Conservation (phyloP, 805 yeast genomes). For the Suhomyces faveliae region DNA sequence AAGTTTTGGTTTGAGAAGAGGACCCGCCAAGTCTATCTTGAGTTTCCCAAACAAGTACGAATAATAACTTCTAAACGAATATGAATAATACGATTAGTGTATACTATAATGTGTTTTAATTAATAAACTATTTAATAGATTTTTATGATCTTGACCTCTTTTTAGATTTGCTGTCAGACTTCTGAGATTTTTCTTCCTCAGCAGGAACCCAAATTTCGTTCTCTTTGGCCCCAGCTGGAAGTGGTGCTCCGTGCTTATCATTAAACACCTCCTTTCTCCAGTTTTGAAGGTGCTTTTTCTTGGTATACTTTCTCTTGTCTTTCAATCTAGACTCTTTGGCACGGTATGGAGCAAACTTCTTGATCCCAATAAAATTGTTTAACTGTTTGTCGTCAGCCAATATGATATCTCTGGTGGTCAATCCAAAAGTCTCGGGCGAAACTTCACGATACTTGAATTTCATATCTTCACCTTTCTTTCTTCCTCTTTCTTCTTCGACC, state of each 20-base stretch:
- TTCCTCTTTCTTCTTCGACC: conserved; percentile 60
- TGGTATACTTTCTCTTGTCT: conserved; percentile 82
- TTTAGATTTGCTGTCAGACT: conserved; percentile 11
- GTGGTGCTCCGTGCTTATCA: conserved; percentile 49
- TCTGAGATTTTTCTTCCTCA: conserved; percentile 15
- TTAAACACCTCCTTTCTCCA: conserved; percentile 88
- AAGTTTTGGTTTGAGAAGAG: conserved; percentile 25
- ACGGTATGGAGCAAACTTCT: conserved; percentile 92
- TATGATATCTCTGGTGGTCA: conserved; percentile 80
- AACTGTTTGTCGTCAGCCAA: conserved; percentile 85
- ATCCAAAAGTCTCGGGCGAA: conserved; percentile 90
- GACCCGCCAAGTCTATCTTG: conserved; percentile 38
- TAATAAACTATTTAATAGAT: neutral
- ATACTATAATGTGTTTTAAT: neutral
- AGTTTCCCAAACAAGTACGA: conserved; percentile 40
- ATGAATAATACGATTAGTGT: conserved; percentile 29
- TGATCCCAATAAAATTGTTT: conserved; percentile 82
- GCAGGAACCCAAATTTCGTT: conserved; percentile 37
- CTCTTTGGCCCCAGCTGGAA: conserved; percentile 35
- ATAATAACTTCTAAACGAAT: conserved; percentile 32
- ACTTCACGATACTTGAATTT: conserved; percentile 88
- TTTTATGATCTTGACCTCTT: conserved; percentile 4
- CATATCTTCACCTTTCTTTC: conserved; percentile 45
- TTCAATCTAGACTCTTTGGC: conserved; percentile 66
- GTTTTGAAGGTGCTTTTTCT: conserved; percentile 76